These are phyloP conservation scores for Rhododendron mucronatum DNA, from an alignment of 148 eudicot genomes.

Conservation along the genomic window DNA sequence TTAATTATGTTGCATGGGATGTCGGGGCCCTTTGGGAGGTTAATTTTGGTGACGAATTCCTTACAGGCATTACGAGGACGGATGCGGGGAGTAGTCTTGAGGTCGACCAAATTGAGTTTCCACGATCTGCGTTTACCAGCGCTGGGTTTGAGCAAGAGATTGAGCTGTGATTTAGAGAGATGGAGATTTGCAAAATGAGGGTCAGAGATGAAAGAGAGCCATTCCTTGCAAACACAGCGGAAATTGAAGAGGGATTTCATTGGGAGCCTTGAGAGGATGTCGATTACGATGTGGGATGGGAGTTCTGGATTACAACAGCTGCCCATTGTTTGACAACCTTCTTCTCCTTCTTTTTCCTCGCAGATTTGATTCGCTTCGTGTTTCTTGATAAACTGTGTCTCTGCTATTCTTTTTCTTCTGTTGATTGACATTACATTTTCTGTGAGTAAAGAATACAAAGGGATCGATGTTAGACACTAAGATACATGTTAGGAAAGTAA, in stretches of 20 bases:
- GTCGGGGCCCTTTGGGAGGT: neutral
- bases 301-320: neutral
- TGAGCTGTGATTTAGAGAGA: neutral
- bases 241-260: neutral
- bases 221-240: neutral
- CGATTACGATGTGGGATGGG: neutral
- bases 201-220: neutral
- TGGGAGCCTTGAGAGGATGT: neutral
- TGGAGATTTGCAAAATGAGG: neutral
- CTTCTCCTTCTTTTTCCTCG: neutral
- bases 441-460: too few relatives aligned
- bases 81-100: neutral
- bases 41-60: neutral
- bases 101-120: neutral
- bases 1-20: neutral
- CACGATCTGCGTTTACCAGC: too few relatives aligned
- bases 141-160: too few relatives aligned
- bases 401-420: too few relatives aligned
- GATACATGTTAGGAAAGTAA: too few relatives aligned
- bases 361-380: neutral
- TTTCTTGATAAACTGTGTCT: neutral
- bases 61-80: neutral
- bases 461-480: too few relatives aligned
- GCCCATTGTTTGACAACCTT: too few relatives aligned
- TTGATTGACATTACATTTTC: too few relatives aligned